Conservation (phyloP, 2,329 filamentous ascomycete genomes). For the Coniochaeta sp. region DNA sequence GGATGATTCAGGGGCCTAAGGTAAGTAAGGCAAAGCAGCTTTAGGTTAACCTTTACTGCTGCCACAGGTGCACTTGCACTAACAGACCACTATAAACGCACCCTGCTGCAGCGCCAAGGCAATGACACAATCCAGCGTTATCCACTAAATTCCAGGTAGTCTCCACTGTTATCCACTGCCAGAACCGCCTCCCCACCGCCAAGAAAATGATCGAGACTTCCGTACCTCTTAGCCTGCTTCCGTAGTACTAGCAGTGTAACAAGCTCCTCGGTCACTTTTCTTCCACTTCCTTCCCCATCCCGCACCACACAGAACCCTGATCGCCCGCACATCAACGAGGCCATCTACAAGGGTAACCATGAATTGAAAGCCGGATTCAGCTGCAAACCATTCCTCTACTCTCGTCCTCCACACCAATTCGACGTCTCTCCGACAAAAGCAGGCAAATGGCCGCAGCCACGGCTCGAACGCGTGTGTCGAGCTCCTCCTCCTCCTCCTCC, state of each 20-base stretch:
- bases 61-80: neutral
- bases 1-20: no score
- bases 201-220: neutral
- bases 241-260: no score
- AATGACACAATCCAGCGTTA: neutral
- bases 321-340: neutral
- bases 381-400: neutral
- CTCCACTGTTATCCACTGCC: no score
- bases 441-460: neutral
- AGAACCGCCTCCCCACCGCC: neutral
- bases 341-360: neutral
- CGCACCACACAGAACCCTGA: neutral
- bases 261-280: neutral
- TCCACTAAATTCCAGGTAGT: no score
- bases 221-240: no score
- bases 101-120: no score
- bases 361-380: neutral
- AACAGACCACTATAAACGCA: neutral
- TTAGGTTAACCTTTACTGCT: neutral
- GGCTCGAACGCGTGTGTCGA: neutral
- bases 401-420: neutral
- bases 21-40: no score
- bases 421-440: neutral
- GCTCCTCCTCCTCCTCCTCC: neutral
- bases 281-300: neutral